Evolutionary conservation across 129 eudicot species (phyloP).

Genomic region (Helianthus tuberosus): DNA sequence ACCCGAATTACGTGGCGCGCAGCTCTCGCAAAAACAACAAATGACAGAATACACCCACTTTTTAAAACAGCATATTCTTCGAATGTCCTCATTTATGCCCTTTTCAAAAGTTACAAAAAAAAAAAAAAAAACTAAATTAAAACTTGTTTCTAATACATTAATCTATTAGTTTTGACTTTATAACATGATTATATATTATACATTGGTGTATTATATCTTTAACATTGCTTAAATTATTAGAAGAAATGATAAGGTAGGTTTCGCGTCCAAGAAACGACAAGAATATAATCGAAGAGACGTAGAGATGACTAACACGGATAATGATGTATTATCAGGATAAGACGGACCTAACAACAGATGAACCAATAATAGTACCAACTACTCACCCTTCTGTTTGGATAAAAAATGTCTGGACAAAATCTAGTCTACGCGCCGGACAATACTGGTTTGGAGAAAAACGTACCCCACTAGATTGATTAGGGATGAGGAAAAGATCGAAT

Average conservation of each 20-base stretch:
- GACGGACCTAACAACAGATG: neutral
- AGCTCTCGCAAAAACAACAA: slow-evolving; percentile 21
- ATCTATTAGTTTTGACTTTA: slow-evolving; percentile 1
- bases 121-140: neutral
- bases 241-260: neutral
- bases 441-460: no score
- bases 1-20: slow-evolving; percentile 31
- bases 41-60: slow-evolving; percentile 22
- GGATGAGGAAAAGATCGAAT: neutral
- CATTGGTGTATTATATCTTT: neutral
- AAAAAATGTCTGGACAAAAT: neutral
- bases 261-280: neutral
- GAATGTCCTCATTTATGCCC: slow-evolving; percentile 27
- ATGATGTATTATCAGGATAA: neutral
- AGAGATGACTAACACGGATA: neutral
- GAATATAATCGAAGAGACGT: neutral
- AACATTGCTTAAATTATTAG: no score
- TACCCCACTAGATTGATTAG: neutral
- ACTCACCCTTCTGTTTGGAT: neutral
- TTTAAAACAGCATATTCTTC: slow-evolving; percentile 34
- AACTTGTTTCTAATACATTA: neutral
- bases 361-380: neutral
- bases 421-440: no score
- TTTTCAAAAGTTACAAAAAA: slow-evolving; percentile 3
- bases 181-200: neutral